Evolutionary conservation across 495 filamentous ascomycete species (phyloP).

Genomic region (Trichoderma gamsii): DNA sequence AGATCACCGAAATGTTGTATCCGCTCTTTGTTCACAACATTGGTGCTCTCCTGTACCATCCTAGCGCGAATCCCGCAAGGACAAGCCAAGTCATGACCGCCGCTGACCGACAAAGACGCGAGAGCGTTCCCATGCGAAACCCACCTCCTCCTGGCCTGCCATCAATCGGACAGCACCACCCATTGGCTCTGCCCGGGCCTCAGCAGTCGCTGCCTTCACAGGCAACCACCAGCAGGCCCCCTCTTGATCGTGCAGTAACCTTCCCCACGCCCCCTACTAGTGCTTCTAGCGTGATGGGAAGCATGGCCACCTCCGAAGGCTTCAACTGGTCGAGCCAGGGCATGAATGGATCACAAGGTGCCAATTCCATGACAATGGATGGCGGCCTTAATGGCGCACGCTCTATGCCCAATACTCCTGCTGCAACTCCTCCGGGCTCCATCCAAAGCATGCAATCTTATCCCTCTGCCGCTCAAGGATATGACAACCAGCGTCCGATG

Average conservation of each 20-base stretch:
- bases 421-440: constrained; percentile 83
- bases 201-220: constrained; percentile 71
- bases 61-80: constrained; percentile 67
- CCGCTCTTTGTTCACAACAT: constrained; percentile 98
- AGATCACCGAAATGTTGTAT: constrained; percentile 93
- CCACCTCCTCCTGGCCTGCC: constrained; percentile 45
- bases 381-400: constrained; percentile 72
- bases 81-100: constrained; percentile 85
- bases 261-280: constrained; percentile 94
- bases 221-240: constrained; percentile 55
- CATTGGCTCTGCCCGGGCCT: constrained; percentile 66
- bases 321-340: constrained; percentile 68
- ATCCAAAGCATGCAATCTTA: constrained; percentile 68
- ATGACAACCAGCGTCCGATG: constrained; percentile 72
- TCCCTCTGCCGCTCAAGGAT: constrained; percentile 64
- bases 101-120: constrained; percentile 66
- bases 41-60: constrained; percentile 87
- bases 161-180: constrained; percentile 64
- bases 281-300: constrained; percentile 77
- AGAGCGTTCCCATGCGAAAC: constrained; percentile 47
- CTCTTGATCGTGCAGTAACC: constrained; percentile 74
- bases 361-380: constrained; percentile 79
- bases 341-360: constrained; percentile 59
- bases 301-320: constrained; percentile 64
- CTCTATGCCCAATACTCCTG: constrained; percentile 86